phyloP scores from a whole-genome alignment of 768 basidiomycete genomes.

The Wakefieldia striispora region DNA sequence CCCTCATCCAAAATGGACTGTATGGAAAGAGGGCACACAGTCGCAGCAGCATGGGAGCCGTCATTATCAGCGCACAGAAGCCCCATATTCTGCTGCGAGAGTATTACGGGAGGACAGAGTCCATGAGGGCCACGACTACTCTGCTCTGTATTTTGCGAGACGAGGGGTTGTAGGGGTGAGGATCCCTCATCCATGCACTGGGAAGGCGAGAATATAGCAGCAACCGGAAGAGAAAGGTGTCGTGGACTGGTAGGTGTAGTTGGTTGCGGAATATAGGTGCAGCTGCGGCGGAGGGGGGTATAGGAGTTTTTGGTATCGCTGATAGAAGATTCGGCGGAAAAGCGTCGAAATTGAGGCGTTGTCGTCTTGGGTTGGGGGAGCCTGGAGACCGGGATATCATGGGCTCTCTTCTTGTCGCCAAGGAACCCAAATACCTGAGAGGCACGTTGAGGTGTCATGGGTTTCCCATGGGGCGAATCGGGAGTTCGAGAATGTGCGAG shows the following conservation, averaged over 20 bases:
- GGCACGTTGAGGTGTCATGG: slow-evolving; percentile 61
- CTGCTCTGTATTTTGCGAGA: slow-evolving; percentile 16
- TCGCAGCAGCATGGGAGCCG: not conserved
- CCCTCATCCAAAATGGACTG: slow-evolving; percentile 12
- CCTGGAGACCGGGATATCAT: slow-evolving; percentile 33
- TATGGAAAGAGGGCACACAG: not conserved
- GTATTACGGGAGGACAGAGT: slow-evolving; percentile 38
- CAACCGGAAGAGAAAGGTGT: slow-evolving; percentile 11
- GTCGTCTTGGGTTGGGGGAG: slow-evolving; percentile 31
- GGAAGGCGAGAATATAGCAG: not conserved
- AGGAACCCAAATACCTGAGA: slow-evolving; percentile 77
- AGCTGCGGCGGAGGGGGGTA: slow-evolving; percentile 12
- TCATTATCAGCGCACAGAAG: slow-evolving; percentile 2
- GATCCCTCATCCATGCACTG: slow-evolving; percentile 3
- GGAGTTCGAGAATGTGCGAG: slow-evolving; percentile 21
- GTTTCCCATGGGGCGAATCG: slow-evolving; percentile 37
- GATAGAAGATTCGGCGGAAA: slow-evolving; percentile 23
- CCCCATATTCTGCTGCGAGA: slow-evolving; percentile 30
- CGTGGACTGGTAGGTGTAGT: slow-evolving; percentile 11
- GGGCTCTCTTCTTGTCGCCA: slow-evolving; percentile 43
- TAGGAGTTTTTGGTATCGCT: slow-evolving; percentile 25
- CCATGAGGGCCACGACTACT: slow-evolving; percentile 42
- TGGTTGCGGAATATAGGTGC: slow-evolving; percentile 12
- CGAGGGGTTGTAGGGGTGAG: not conserved
- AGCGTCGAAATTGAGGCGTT: slow-evolving; percentile 17